Evolutionary conservation across 495 filamentous ascomycete species (phyloP).

Genomic region (Penicillium atrosanguineum): DNA sequence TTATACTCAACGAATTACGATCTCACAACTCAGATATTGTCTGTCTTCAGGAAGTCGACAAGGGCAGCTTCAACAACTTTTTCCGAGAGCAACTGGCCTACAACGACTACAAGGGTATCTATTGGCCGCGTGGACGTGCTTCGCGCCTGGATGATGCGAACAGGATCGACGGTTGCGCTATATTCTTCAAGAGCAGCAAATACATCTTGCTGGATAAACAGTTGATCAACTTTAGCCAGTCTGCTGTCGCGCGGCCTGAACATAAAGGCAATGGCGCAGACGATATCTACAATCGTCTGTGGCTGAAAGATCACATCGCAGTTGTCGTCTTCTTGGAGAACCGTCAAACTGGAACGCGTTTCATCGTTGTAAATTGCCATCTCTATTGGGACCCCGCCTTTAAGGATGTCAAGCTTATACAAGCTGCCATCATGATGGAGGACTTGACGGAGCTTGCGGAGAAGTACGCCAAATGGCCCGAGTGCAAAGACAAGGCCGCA

Average conservation of each 20-base stretch:
- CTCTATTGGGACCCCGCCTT: constrained; percentile 89
- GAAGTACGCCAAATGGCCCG: constrained; percentile 70
- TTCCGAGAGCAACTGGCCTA: constrained; percentile 80
- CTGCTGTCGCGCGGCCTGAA: constrained; percentile 87
- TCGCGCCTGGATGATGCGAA: constrained; percentile 91
- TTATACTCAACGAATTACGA: constrained; percentile 76
- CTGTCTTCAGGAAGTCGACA: constrained; percentile 89
- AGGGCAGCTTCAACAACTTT: constrained; percentile 83
- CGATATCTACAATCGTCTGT: constrained; percentile 95
- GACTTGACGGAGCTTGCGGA: constrained; percentile 79
- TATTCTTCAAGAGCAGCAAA: constrained; percentile 90
- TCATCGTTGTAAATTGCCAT: constrained; percentile 92
- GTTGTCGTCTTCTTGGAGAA: constrained; percentile 90
- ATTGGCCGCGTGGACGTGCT: constrained; percentile 80
- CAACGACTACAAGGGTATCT: constrained; percentile 87
- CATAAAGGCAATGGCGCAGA: constrained; percentile 77
- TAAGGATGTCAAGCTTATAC: constrained; percentile 91
- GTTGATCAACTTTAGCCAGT: constrained; percentile 84
- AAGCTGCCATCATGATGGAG: constrained; percentile 93
- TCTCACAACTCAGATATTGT: constrained; percentile 83
- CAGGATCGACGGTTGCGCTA: constrained; percentile 89
- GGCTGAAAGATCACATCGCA: constrained; percentile 96
- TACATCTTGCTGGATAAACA: constrained; percentile 93
- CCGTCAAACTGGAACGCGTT: constrained; percentile 74
- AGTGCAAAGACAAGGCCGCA: constrained; percentile 75